phyloP scores from a whole-genome alignment of 257 asterid genomes.

The Nyctanthes arbortristis region DNA sequence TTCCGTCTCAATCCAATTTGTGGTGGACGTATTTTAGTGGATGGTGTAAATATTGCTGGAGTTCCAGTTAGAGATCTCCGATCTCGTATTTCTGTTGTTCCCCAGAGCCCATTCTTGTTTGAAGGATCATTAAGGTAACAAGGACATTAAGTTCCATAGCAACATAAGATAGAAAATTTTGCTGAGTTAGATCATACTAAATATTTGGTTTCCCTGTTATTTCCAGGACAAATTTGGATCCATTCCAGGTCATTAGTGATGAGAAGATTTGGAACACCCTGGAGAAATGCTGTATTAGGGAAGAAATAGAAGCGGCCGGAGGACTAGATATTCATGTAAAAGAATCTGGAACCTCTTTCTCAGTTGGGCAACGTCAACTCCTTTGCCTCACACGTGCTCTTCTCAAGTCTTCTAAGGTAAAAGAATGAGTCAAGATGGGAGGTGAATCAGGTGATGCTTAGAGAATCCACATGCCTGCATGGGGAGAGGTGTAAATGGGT shows the following conservation, averaged over 20 bases:
- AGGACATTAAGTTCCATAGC: background rate
- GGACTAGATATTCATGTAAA: conserved; percentile 73
- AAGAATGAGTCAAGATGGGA: background rate
- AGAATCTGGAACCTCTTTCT: conserved; percentile 79
- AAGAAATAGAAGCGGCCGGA: conserved; percentile 80
- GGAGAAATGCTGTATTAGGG: conserved; percentile 78
- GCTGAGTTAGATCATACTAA: conserved; percentile 5
- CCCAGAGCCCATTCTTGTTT: conserved; percentile 87
- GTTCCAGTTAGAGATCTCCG: conserved; percentile 77
- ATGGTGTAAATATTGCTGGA: conserved; percentile 50
- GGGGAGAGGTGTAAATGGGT: background rate
- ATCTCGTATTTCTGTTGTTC: conserved; percentile 76
- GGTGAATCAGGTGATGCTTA: too few relatives aligned
- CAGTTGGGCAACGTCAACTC: conserved; percentile 98
- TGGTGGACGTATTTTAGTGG: conserved; percentile 65
- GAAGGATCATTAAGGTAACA: conserved; percentile 87
- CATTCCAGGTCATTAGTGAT: conserved; percentile 52
- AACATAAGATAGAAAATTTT: background rate
- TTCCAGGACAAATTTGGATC: conserved; percentile 82
- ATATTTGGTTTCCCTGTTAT: conserved; percentile 11
- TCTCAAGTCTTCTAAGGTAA: conserved; percentile 79
- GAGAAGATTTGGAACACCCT: conserved; percentile 62
- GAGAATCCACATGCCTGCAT: background rate
- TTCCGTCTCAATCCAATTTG: conserved; percentile 77
- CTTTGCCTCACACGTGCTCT: conserved; percentile 93